Evolutionary conservation across 2,329 filamentous ascomycete genomes (phyloP), one percentile per base, ranked within the genome.

Genomic region (Fusarium sp.): DNA sequence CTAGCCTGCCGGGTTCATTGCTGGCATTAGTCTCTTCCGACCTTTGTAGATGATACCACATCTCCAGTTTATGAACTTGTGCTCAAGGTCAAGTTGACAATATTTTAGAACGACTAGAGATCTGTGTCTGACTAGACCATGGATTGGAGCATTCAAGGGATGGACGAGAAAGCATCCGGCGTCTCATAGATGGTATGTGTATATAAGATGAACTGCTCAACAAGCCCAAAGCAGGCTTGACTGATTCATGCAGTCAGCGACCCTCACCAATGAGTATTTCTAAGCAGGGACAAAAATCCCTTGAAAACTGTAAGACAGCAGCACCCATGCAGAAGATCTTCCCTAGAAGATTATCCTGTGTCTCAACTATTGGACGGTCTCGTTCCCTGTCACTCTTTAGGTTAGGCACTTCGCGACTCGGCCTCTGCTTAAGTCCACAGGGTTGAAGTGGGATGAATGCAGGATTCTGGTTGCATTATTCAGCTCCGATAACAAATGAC

Each of bases 391-490:
- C 49, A 34, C 62, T 56, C 31, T 51, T 55, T 28, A 18, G 44
- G 52, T 55, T 66, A 62, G 62, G 30, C 39, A 49, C 26, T 61
- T 74, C 72, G 73, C 72, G 69, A 46, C 67, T 75, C 71, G 73
- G 73, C 64, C 57, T 70, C 69, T 50, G 30, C 58, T 72, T 75
- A 67, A 74, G 53, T 73, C 60, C 64, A 61, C 34, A 50, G 44
- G 28, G 55, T 54, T 58, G 69, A 8, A 74, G 60, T 28, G 45
- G 45, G 30, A 51, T 41, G 44, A 26, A 42, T 42, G 23, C 34
- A 25, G 28, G 18, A 43, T 43, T 23, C 23, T n/a, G 14, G 13
- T 23, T 52, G 49, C 41, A 52, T 52, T 52, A 50, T 49, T 50
- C 53, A 60, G 69, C 66, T 50, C 48, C 65, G 23, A 54, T 25